Conservation (phyloP, 495 filamentous ascomycete genomes). For the Parmelia sp. region DNA sequence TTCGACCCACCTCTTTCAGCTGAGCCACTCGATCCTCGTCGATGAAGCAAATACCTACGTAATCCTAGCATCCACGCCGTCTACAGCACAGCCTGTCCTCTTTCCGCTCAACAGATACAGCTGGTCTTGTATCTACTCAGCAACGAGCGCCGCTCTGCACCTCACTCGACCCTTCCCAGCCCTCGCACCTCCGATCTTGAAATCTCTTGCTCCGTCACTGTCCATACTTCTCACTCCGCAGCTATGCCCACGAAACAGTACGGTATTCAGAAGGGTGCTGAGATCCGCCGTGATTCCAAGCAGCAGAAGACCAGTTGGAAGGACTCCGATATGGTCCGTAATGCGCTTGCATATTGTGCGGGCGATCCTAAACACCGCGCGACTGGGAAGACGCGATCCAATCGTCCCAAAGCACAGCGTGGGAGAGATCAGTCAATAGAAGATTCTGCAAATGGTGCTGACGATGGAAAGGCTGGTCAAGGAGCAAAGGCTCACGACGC, state of each 20-base stretch:
- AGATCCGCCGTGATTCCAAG: no score
- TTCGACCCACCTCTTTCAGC: background rate
- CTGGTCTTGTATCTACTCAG: background rate
- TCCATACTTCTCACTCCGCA: background rate
- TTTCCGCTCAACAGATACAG: background rate
- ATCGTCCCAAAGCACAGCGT: no score
- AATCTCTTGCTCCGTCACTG: background rate
- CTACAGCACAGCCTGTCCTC: background rate
- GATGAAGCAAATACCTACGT: background rate
- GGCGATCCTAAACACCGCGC: no score
- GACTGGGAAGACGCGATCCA: no score
- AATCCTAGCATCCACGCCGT: background rate
- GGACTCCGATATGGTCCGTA: background rate
- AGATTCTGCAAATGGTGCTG: no score
- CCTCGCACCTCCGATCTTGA: background rate
- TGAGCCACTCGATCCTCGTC: background rate
- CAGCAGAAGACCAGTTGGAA: background rate
- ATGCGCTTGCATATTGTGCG: no score
- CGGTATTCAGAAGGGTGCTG: no score
- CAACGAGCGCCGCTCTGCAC: background rate
- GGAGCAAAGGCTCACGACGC: no score
- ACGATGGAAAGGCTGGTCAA: no score
- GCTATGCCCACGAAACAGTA: no score
- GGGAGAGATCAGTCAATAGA: no score
- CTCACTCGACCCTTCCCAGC: background rate